phyloP scores from a whole-genome alignment of 176 grass and related monocot genomes.

The Cenchrus fungigraminus region DNA sequence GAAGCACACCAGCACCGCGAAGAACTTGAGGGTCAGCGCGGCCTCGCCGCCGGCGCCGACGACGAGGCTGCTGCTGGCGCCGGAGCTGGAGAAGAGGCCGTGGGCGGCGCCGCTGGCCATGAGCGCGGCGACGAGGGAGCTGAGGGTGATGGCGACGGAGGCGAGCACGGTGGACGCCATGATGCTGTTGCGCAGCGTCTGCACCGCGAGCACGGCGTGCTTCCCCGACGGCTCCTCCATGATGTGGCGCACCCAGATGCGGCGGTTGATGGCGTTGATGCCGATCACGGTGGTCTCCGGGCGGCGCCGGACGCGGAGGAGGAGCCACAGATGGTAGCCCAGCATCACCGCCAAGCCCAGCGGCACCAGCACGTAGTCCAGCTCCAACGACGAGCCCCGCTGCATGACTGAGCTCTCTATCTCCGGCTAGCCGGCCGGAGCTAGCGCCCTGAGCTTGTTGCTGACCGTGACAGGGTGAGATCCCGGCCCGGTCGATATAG shows the following conservation, averaged over 20 bases:
- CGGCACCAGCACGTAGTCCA: slow-evolving; percentile 54
- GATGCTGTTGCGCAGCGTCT: slow-evolving; percentile 92
- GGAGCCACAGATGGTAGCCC: slow-evolving; percentile 73
- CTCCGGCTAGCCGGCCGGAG: too few relatives aligned
- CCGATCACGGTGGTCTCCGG: slow-evolving; percentile 76
- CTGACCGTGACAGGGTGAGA: too few relatives aligned
- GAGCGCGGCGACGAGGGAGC: slow-evolving; percentile 72
- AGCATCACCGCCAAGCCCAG: slow-evolving; percentile 41
- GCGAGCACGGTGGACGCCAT: slow-evolving; percentile 91
- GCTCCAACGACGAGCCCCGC: background rate
- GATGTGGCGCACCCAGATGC: slow-evolving; percentile 81
- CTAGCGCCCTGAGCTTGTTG: too few relatives aligned
- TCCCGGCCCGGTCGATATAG: too few relatives aligned
- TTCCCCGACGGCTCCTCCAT: slow-evolving; percentile 76
- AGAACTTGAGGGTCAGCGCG: slow-evolving; percentile 63
- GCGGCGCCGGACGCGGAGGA: slow-evolving; percentile 53
- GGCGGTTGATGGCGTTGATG: slow-evolving; percentile 87
- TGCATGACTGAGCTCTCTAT: background rate
- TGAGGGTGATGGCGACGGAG: slow-evolving; percentile 74
- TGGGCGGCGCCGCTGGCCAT: slow-evolving; percentile 48
- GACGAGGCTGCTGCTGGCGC: background rate
- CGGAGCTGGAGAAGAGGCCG: background rate
- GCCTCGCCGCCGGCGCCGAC: slow-evolving; percentile 4
- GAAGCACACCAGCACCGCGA: slow-evolving; percentile 81
- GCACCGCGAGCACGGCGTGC: slow-evolving; percentile 76